Evolutionary conservation across 2,329 filamentous ascomycete genomes (phyloP), one percentile per base, ranked within the genome.

Genomic region (Phialophora verrucosa): DNA sequence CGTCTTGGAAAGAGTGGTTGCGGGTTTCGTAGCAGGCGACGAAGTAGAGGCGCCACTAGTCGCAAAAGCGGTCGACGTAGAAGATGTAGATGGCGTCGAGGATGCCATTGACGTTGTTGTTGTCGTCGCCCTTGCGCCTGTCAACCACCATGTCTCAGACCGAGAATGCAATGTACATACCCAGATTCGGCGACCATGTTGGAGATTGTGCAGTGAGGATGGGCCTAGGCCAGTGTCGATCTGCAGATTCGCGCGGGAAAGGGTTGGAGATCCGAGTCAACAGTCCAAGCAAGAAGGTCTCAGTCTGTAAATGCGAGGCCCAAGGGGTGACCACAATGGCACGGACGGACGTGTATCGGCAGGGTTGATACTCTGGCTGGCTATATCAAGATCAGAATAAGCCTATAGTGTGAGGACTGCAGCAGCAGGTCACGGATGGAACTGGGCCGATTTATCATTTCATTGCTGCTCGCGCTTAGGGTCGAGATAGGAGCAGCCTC

Each of bases 161-260:
- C 20, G 47, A 51, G 67, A 69, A 65, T 69, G 58, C 59, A 56
- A 68, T 53, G 38, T 61, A 67, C 67, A 59, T 60, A 69, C 67
- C 67, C 64, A 60, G 54, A 60, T 32, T 65, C 44, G 31, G 42
- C 50, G 42, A 59, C 42, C 67, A 63, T 69, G 11, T 17, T 59
- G 6, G 42, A 31, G 27, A 35, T 23, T 29, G n/a, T 38, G 32
- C 53, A 23, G 31, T n/a, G 23, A 49, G 59, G 59, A n/a, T 14
- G 2, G n/a, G 25, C 27, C 27, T 17, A 23, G 35, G 51, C 20
- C 8, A 27, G 49, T 32, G 27, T 44, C n/a, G 38, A 44, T 44
- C 38, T 44, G 38, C 17, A 44, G 38, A 44, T 20, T n/a, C 14
- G 7, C 38, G 38, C 38, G 20, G 23, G 23, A 27, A 17, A 53